Base-by-base conservation (phyloP, 2,329 filamentous ascomycete genomes). In the Apiospora hydei region DNA sequence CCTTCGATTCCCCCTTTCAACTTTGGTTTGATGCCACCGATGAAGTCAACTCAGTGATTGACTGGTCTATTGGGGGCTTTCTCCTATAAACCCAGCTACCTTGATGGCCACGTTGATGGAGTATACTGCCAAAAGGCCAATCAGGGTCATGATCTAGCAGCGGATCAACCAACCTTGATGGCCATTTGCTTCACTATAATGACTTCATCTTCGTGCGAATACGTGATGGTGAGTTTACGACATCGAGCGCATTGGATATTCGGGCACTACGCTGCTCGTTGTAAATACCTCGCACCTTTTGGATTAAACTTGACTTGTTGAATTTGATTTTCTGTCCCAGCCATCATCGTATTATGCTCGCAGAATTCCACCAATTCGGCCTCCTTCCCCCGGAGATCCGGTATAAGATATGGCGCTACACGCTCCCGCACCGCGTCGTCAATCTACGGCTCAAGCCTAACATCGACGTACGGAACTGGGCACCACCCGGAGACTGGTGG, bases 401-500 rank as follows among this genome's bases (percentile, higher is more conserved):
- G 7, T 61, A 26, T 10, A 67, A 53, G 47, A 69, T 71, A 30
- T 71, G 70, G 70, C 64, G 49, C 13, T 49, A 61, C 26, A 67
- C 70, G 1, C 66, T 68, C 11, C 70, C 70, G 7, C 41, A 43
- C 3, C 47, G 70, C 26, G 43, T 57, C 4, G 38, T 71, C 24
- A 38, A 67, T 43, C 26, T 71, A 26, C 41, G 70, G 67, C 70
- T 71, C 38, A 71, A 71, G 51, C 47, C 53, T 24, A 67, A 71
- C 49, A 44, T 71, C 47, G 67, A 64, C 41, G 67, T 51, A 4
- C 47, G 70, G 66, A 71, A 71, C 41, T 69, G 64, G 38, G 64
- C 51, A 5, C 51, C 70, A 16, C 51, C 68, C n/a, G 47, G 53
- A 6, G 70, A 71, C 41, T 71, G 70, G 70, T 71, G 70, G 70